Evolutionary conservation across 345 rosid species (phyloP), one percentile per base, ranked within the genome.

Genomic region (Salix exigua): DNA sequence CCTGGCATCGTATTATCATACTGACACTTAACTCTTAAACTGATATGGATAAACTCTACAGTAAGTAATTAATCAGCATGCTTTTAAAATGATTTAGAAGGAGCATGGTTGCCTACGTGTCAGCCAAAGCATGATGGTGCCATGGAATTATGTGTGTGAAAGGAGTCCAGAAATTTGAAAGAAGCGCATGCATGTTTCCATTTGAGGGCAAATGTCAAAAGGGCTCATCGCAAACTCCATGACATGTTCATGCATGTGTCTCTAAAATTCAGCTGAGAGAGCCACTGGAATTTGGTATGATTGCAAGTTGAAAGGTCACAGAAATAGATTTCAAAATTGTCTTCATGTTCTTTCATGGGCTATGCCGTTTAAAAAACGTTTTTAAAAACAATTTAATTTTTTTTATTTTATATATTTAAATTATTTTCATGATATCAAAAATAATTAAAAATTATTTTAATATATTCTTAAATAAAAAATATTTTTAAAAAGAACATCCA

Each of bases 131-230:
- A 71, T 31, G 74, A 71, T 71, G 62, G 44, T 51, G 26, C 61
- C 64, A 73, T 26, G 40, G 55, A 61, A 62, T 2, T 40, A 28
- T 17, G 31, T 18, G 25, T 28, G 50, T 16, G 48, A 37, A 14
- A 44, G 73, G 37, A 25, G 53, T 7, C 26, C 67, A 72, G 17
- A 60, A 58, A 60, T 73, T 62, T 25, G 37, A 26, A n/a, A n/a
- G 60, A 44, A 11, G 46, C 61, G 46, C 44, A 31, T 44, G 21
- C 70, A 73, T 66, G 77, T 37, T 75, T 38, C 77, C 65, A 23
- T 75, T 66, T n/a, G 2, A 10, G 8, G 1, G 25, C 16, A 48
- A 66, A 66, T 66, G 77, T 65, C 62, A 74, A 65, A 65, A 5
- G 6, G 58, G 31, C 40, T 21, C 17, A 46, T 35, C 73, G 6